These are phyloP conservation scores for Cucurbita argyrosperma DNA, from an alignment of 306 rosid species.

Conservation along the genomic window DNA sequence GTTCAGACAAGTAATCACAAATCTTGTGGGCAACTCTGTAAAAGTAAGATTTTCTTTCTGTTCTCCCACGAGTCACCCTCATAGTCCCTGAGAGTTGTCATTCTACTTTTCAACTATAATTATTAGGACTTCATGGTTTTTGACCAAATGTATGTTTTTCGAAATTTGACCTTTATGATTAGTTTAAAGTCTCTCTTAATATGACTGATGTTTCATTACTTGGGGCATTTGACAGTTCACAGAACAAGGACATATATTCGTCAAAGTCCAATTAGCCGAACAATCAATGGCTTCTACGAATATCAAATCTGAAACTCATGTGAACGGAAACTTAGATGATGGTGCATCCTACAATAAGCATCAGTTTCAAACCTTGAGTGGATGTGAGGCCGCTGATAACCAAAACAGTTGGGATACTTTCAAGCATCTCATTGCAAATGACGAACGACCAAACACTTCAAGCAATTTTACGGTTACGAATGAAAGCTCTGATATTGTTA, in stretches of 20 bases:
- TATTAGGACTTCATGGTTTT: neutral
- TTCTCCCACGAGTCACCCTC: neutral
- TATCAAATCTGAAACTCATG: constrained; percentile 20
- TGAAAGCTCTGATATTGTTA: constrained; percentile 50
- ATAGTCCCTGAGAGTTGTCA: neutral
- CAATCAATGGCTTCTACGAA: constrained; percentile 25
- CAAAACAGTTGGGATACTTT: constrained; percentile 76
- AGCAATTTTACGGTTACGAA: constrained; percentile 11
- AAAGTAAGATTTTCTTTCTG: constrained; percentile 40
- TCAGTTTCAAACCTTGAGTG: constrained; percentile 66
- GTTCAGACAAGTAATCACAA: constrained; percentile 86
- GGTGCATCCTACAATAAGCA: constrained; percentile 22
- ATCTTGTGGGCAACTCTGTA: constrained; percentile 95
- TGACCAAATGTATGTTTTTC: neutral
- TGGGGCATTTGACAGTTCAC: constrained; percentile 49
- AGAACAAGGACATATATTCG: constrained; percentile 86
- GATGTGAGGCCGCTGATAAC: constrained; percentile 85
- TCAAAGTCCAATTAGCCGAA: constrained; percentile 70
- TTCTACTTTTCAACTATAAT: neutral
- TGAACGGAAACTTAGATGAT: constrained; percentile 52
- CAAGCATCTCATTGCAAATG: constrained; percentile 51
- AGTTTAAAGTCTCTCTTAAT: neutral
- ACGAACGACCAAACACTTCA: constrained; percentile 39
- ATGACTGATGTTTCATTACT: neutral
- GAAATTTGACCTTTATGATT: neutral